Conservation (phyloP, 257 asterid genomes). For the Marsdenia floribunda region DNA sequence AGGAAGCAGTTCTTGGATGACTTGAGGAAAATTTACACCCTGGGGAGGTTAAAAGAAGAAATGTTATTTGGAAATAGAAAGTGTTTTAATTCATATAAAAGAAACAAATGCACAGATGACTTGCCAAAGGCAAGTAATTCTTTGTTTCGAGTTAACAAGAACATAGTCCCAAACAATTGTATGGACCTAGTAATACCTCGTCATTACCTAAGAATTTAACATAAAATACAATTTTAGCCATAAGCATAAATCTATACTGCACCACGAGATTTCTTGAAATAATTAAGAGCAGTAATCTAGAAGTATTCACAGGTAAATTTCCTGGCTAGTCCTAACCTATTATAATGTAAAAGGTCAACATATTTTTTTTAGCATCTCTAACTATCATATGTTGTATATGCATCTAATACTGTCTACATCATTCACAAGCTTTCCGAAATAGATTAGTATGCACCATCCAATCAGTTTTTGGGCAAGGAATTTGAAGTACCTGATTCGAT, state of each 20-base stretch:
- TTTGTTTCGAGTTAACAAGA: not conserved
- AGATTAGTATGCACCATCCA: not conserved
- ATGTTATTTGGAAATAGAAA: not conserved
- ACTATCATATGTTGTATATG: not conserved
- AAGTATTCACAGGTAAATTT: not conserved
- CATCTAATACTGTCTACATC: not conserved
- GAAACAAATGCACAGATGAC: not conserved
- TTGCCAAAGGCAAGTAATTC: too few relatives aligned
- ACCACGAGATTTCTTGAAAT: not conserved
- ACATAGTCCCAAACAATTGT: not conserved
- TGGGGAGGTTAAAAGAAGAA: slow-evolving; percentile 32
- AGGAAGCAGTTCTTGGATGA: slow-evolving; percentile 84
- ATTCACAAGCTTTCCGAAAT: not conserved
- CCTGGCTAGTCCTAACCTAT: not conserved
- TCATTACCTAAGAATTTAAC: not conserved
- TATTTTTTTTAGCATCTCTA: not conserved
- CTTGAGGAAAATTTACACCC: slow-evolving; percentile 60
- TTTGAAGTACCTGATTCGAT: slow-evolving; percentile 52
- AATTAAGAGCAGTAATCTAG: not conserved
- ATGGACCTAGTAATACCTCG: not conserved
- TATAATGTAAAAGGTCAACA: not conserved
- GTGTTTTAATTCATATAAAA: not conserved
- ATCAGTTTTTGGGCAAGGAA: not conserved
- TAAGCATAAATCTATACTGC: too few relatives aligned
- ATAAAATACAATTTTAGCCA: not conserved